These are phyloP conservation scores for Tetrapisispora arboricola DNA, from an alignment of 805 yeast species.

Conservation along the genomic window DNA sequence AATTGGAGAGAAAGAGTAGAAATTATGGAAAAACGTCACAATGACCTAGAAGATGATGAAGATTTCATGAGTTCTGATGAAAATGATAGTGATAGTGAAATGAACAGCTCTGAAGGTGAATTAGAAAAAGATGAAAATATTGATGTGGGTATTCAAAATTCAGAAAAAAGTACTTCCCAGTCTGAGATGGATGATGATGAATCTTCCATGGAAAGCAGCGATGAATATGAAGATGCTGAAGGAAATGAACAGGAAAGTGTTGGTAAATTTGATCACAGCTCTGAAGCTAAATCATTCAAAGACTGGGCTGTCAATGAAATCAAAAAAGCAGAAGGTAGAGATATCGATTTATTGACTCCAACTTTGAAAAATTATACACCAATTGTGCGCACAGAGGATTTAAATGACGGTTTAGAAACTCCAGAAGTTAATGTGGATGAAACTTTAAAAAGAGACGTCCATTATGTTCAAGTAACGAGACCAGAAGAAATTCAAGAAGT, in stretches of 20 bases:
- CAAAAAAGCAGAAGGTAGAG: slow-evolving; percentile 52
- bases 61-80: slow-evolving; percentile 39
- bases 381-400: slow-evolving; percentile 57
- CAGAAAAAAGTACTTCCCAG: too few relatives aligned
- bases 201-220: neutral
- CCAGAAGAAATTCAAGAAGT: slow-evolving; percentile 52
- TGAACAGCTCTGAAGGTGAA: slow-evolving; percentile 5
- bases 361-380: slow-evolving; percentile 42
- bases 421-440: slow-evolving; percentile 53
- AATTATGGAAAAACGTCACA: slow-evolving; percentile 34
- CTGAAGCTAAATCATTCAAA: slow-evolving; percentile 59
- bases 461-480: slow-evolving; percentile 59
- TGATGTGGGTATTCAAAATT: too few relatives aligned
- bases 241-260: neutral
- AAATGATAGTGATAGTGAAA: slow-evolving; percentile 10
- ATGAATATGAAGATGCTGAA: neutral
- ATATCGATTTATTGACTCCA: slow-evolving; percentile 44
- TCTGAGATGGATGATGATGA: slow-evolving; percentile 8
- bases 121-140: slow-evolving; percentile 13
- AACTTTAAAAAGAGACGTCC: slow-evolving; percentile 42
- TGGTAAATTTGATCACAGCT: slow-evolving; percentile 22
- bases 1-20: slow-evolving; percentile 63
- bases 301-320: slow-evolving; percentile 80
- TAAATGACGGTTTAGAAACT: slow-evolving; percentile 57
- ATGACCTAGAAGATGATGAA: slow-evolving; percentile 45